Evolutionary conservation across 768 basidiomycete genomes (phyloP).

Genomic region (Rhodotorula paludigena): DNA sequence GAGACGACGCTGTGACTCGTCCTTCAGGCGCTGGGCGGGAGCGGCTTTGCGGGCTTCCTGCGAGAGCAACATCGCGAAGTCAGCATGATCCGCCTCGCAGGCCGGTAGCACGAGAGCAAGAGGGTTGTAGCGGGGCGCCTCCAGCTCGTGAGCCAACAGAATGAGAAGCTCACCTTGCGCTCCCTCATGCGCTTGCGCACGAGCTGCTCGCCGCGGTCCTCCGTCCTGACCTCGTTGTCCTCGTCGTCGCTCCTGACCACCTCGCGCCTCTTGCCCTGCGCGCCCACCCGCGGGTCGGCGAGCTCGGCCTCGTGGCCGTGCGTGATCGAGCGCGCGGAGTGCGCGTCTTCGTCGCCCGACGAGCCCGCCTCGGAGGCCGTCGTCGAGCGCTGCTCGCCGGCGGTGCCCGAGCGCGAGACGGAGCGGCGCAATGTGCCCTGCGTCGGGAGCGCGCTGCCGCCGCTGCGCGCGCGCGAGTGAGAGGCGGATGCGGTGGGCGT

Average conservation of each 20-base stretch:
- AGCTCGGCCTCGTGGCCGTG: conserved; percentile 6
- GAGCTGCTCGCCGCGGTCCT: conserved; percentile 51
- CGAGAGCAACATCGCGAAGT: too few species aligned
- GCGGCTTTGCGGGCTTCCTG: conserved; percentile 24
- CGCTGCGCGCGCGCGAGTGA: not conserved
- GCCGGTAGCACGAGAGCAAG: not conserved
- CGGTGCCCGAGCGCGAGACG: not conserved
- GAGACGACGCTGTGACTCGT: conserved; percentile 1
- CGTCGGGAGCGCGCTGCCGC: not conserved
- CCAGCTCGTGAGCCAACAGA: rapidly evolving
- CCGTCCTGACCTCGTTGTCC: conserved; percentile 47
- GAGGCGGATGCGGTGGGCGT: not conserved
- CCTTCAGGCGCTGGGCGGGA: conserved; percentile 24
- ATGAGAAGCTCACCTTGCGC: conserved; percentile 36
- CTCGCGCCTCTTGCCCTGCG: not conserved
- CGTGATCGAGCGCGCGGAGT: not conserved
- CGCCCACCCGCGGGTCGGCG: not conserved
- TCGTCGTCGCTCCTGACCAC: conserved; percentile 23
- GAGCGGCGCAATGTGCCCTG: not conserved
- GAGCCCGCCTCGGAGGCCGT: not conserved
- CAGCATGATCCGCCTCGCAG: too few species aligned
- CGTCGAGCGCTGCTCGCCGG: not conserved
- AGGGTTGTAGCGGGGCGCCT: not conserved
- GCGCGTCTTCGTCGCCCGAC: conserved; percentile 16
- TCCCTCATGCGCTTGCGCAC: conserved; percentile 48